Percentiles rank a stretch among this genome's conserved stretches.
Conservation (phyloP, 148 eudicot genomes). For the Limonium bicolor region DNA sequence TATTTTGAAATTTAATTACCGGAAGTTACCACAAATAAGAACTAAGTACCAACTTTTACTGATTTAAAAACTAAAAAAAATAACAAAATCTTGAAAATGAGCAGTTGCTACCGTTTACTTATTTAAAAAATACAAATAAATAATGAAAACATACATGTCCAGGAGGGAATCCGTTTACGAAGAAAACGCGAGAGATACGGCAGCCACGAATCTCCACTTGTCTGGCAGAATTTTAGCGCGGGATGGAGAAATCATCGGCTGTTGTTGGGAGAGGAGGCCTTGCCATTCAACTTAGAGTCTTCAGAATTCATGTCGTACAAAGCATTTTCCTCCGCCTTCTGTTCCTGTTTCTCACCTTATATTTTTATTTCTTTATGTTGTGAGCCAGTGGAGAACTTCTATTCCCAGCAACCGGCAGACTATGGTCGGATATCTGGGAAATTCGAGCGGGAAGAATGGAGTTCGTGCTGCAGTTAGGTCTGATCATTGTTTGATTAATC, state of each 20-base stretch:
- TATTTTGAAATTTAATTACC: no score
- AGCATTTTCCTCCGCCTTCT: neutral
- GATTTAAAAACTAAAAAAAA: no score
- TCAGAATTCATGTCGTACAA: neutral
- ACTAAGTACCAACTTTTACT: no score
- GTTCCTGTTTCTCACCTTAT: neutral
- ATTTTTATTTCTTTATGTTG: neutral
- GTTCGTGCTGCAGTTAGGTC: neutral
- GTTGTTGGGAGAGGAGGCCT: no score
- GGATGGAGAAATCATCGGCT: no score
- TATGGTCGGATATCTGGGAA: neutral
- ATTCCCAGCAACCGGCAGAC: neutral
- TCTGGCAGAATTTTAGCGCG: slow-evolving; percentile 16
- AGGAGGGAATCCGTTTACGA: no score
- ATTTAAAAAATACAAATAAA: no score
- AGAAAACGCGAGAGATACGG: slow-evolving; percentile 11
- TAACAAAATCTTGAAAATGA: no score
- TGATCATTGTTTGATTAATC: neutral
- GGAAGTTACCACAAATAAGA: no score
- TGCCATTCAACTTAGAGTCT: neutral
- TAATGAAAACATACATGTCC: no score
- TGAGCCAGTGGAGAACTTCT: neutral
- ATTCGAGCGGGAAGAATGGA: neutral
- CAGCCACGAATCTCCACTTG: slow-evolving; percentile 20
- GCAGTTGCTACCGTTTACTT: no score